Conservation (phyloP, 441 rosid species). For the Pelargonium australe region DNA sequence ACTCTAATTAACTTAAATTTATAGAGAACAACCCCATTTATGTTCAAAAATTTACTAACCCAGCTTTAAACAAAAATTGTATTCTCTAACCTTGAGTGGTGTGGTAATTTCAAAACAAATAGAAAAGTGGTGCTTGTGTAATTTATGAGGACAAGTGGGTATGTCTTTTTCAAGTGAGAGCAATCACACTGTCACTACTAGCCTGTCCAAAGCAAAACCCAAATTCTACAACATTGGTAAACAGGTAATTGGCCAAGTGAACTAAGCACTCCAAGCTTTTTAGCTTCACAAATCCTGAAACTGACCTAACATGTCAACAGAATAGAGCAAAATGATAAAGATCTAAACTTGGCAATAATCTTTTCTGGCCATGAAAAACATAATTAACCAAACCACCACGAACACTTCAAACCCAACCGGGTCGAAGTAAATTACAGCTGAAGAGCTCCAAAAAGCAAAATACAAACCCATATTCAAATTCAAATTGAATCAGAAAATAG, state of each 20-base stretch:
- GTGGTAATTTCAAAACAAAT: not conserved
- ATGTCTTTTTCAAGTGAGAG: not conserved
- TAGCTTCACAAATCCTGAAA: not conserved
- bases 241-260: not conserved
- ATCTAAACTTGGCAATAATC: not conserved
- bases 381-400: not conserved
- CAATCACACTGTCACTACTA: not conserved
- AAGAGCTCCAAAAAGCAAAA: slow-evolving; percentile 2
- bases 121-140: not conserved
- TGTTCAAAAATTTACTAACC: not conserved
- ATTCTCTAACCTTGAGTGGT: not conserved
- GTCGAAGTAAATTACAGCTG: not conserved
- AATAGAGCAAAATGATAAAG: not conserved
- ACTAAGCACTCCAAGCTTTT: not conserved
- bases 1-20: not conserved
- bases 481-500: not conserved
- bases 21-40: too few species aligned
- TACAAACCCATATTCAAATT: not conserved
- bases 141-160: not conserved
- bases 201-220: not conserved
- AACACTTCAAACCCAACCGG: not conserved
- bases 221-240: not conserved
- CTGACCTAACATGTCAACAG: not conserved
- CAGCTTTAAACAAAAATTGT: not conserved
- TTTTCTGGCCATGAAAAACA: not conserved